Evolutionary conservation across 2,329 filamentous ascomycete species (phyloP).

Genomic region (Falciphora oryzae): DNA sequence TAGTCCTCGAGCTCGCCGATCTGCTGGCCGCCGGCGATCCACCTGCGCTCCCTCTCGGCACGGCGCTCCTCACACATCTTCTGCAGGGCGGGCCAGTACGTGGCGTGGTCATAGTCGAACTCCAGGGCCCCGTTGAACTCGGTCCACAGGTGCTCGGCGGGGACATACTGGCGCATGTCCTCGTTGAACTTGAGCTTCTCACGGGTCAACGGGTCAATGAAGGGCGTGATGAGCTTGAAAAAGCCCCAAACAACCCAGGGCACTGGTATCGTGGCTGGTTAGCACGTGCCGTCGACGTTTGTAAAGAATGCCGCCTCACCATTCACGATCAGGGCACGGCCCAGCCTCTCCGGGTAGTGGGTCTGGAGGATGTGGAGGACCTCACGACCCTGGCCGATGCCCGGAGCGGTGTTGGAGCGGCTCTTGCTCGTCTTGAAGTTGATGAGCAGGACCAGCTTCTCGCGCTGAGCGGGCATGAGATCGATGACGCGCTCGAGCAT

Average conservation of each 20-base stretch:
- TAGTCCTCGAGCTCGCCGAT: conserved; percentile 86
- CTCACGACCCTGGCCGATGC: conserved; percentile 70
- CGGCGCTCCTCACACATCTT: conserved; percentile 62
- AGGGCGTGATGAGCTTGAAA: conserved; percentile 92
- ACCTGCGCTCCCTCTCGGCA: conserved; percentile 59
- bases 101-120: conserved; percentile 84
- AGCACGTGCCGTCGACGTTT: neutral
- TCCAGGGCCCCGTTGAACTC: conserved; percentile 65
- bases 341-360: conserved; percentile 90
- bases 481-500: conserved; percentile 91
- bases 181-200: conserved; percentile 98
- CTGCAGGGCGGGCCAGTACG: conserved; percentile 85
- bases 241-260: conserved; percentile 90
- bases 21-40: conserved; percentile 72
- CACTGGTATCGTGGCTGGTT: conserved; percentile 42
- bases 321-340: conserved; percentile 83
- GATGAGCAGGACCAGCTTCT: conserved; percentile 80
- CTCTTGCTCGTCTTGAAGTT: conserved; percentile 81
- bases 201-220: conserved; percentile 90
- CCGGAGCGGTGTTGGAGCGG: conserved; percentile 67
- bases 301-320: conserved; percentile 44
- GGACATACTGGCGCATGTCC: conserved; percentile 76
- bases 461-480: conserved; percentile 79
- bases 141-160: conserved; percentile 74
- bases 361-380: conserved; percentile 89